A percentile compares a stretch with the other conserved stretches of the same genome.
phyloP scores from a whole-genome alignment of 768 basidiomycete species.

The Amyloporia xantha region DNA sequence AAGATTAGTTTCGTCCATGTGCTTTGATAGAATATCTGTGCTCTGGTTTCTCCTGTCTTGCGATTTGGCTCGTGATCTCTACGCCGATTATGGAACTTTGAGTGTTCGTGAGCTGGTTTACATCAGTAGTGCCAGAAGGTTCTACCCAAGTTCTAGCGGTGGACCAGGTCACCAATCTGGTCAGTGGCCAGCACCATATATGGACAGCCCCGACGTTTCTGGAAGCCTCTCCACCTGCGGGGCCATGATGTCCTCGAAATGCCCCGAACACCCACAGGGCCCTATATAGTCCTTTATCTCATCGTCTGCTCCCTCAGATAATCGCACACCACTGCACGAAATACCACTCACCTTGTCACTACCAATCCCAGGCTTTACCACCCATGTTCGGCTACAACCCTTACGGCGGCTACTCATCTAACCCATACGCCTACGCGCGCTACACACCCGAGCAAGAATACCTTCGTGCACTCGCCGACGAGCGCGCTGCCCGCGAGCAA shows the following conservation, averaged over 20 bases:
- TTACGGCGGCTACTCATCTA: neutral
- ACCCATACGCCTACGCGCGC: neutral
- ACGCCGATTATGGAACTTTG: too few species aligned
- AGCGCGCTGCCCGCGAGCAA: constrained; percentile 23
- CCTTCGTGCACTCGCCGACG: constrained; percentile 22
- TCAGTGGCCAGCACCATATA: neutral
- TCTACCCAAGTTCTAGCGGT: too few species aligned
- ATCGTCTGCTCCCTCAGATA: neutral
- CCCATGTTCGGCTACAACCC: constrained; percentile 5
- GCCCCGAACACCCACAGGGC: neutral
- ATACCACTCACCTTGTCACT: neutral
- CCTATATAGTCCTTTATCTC: neutral
- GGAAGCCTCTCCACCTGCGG: neutral
- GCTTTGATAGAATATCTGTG: too few species aligned
- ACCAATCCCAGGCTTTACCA: too few species aligned
- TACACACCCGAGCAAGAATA: constrained; percentile 16
- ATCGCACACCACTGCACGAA: neutral
- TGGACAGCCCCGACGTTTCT: neutral
- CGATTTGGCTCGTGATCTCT: too few species aligned
- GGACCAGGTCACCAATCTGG: too few species aligned
- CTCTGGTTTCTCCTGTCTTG: too few species aligned
- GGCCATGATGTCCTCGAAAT: neutral
- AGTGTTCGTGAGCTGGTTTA: too few species aligned
- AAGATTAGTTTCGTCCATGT: too few species aligned
- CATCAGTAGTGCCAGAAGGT: too few species aligned